Evolutionary conservation across 192 early-diverging fungal species (phyloP), one percentile per base, ranked within the genome.

Genomic region (Linnemannia zychae): DNA sequence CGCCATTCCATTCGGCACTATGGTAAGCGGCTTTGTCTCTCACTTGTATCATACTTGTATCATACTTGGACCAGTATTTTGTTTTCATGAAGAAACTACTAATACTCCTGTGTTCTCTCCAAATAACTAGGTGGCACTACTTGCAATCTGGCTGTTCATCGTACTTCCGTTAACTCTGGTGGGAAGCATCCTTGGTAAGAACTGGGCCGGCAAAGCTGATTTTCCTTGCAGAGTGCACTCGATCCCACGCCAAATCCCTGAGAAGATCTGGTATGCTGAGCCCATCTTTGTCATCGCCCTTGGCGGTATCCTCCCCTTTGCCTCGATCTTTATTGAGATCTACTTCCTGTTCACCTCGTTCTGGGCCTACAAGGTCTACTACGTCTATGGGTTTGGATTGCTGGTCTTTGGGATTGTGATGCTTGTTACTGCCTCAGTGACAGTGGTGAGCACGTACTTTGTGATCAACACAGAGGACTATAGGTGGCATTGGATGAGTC

Each of bases 301-400:
- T 0, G 91, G 91, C 15, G 95, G 95, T 37, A 76, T 97, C 31
- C 86, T 97, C 38, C 96, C 95, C 0, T 97, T 97, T 79, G 93
- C 86, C 0, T 91, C 94, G 0, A 93, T 96, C 71, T 97, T 96
- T 76, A 95, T 97, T 81, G 96, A 97, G 91, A 90, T 96, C 60
- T 96, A 96, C 76, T 97, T 95, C 76, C 87, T 97, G 72, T 95
- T 96, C 74, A 92, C 94, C 33, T 94, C 93, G 20, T 95, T 96
- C 74, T 96, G 94, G 94, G 85, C 86, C 13, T 92, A 94, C 88
- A 92, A 92, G 76, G 92, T 94, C 24, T 97, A 95, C 80, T 95
- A 96, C 74, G 93, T 96, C 15, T 96, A 95, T 88, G 94, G 95
- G 0, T 95, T 96, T 68, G 91, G 95, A 87, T 67, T 96, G 74